Evolutionary conservation across 441 rosid genomes (phyloP), one percentile per base, ranked within the genome.

Genomic region (Erodium chrysanthum): DNA sequence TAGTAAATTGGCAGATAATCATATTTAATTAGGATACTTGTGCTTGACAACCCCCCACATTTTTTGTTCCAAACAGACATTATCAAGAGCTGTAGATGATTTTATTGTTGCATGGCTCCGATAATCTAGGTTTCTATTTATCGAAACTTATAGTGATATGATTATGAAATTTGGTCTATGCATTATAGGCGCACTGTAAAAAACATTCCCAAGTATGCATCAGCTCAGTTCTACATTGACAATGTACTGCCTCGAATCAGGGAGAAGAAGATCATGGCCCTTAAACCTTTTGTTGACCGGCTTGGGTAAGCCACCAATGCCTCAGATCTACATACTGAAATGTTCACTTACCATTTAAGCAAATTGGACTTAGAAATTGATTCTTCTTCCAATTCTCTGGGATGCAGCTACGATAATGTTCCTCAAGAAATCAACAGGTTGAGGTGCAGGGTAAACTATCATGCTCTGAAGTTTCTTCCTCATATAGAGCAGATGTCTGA

Each of bases 271-370:
- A 91, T 94, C 66, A 94, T 94, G 99, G 86, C 96, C 65, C 82
- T 91, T 40, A 94, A 94, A 80, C 99, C 99, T 76, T 91, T 94
- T 83, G 99, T 94, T 1, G 99, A 94, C 80, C 90, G 99, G 25
- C 95, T 91, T 67, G 99, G 99, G 99, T 94, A 73, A 79, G 89
- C 66, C 46, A 62, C 69, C 58, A 25, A 22, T 66, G 31, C 67
- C 67, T 10, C 50, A 44, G 42, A 63, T 70, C 23, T 31, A 8
- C 33, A 62, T 20, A 64, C 73, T 72, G 64, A 52, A 14, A 52
- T 58, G n/a, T 35, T 33, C 74, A 37, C 61, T 61, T 78, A 31
- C 22, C 60, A 21, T 42, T 7, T n/a, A 66, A 70, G 31, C 64
- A 70, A 52, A 33, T 62, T 73, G 17, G 46, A 46, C 56, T 31